Evolutionary conservation across 2,329 filamentous ascomycete species (phyloP).

Genomic region (Neospermospora avenae): DNA sequence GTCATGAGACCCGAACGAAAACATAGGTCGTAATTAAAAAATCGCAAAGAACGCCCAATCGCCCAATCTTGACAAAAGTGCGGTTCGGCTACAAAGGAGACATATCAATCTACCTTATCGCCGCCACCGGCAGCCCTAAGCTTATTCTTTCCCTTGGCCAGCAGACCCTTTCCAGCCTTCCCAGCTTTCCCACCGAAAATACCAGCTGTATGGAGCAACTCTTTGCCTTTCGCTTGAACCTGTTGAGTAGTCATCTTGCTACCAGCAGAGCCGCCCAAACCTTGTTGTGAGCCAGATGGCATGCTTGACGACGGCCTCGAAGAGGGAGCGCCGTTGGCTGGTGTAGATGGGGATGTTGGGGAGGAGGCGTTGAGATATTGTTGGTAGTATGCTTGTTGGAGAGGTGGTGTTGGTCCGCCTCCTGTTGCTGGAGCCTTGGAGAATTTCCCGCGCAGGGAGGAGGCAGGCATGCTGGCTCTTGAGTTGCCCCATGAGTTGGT

Average conservation of each 20-base stretch:
- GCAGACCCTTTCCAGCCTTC: slow-evolving; percentile 84
- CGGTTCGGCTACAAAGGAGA: slow-evolving; percentile 35
- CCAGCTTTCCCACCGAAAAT: slow-evolving; percentile 64
- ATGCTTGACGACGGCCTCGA: slow-evolving; percentile 17
- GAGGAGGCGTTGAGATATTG: slow-evolving; percentile 52
- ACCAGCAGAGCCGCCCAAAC: slow-evolving; percentile 25
- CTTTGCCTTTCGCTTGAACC: slow-evolving; percentile 72
- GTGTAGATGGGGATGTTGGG: slow-evolving; percentile 27
- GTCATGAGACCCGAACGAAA: slow-evolving; percentile 20
- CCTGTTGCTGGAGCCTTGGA: slow-evolving; percentile 16
- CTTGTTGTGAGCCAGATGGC: slow-evolving; percentile 26
- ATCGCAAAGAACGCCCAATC: slow-evolving; percentile 30
- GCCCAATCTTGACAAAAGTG: slow-evolving; percentile 26
- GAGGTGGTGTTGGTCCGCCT: slow-evolving; percentile 16
- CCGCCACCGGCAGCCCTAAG: slow-evolving; percentile 58
- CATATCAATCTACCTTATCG: slow-evolving; percentile 82
- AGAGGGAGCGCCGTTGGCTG: slow-evolving; percentile 19
- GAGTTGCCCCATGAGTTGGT: slow-evolving; percentile 20
- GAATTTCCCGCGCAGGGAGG: slow-evolving; percentile 25
- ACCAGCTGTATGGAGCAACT: slow-evolving; percentile 80
- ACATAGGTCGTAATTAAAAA: slow-evolving; percentile 19
- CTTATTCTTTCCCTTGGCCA: slow-evolving; percentile 87
- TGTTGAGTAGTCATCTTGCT: slow-evolving; percentile 34
- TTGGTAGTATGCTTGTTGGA: slow-evolving; percentile 52
- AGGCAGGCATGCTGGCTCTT: slow-evolving; percentile 16